phyloP scores from a whole-genome alignment of 148 eudicot genomes.

The Rhododendron griersonianum region DNA sequence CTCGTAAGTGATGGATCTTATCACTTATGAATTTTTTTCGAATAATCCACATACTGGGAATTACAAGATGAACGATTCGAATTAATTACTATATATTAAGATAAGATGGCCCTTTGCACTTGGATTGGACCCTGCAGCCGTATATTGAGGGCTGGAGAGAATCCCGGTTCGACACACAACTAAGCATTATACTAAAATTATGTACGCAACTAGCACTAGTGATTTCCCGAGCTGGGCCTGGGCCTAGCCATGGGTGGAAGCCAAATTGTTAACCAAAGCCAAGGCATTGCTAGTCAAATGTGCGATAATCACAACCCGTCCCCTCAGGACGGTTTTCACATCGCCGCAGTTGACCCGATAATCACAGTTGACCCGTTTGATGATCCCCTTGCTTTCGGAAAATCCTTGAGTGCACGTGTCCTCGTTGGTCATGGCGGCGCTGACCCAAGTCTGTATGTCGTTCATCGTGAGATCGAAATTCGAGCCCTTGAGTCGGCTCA shows the following conservation, averaged over 20 bases:
- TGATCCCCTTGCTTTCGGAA: neutral
- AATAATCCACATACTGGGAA: neutral
- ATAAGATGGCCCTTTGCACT: neutral
- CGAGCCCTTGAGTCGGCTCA: constrained; percentile 9
- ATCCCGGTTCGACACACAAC: neutral
- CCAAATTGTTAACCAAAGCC: constrained; percentile 31
- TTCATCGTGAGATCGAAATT: constrained; percentile 13
- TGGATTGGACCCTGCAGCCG: neutral
- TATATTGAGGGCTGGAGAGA: neutral
- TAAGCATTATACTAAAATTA: neutral
- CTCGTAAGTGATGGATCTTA: neutral
- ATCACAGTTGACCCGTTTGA: too few species aligned
- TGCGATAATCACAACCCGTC: constrained; percentile 13
- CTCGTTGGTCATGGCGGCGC: constrained; percentile 36
- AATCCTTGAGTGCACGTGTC: constrained; percentile 35
- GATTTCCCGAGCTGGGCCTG: neutral
- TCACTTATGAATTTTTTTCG: neutral
- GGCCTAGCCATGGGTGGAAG: constrained; percentile 18
- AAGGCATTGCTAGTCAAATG: constrained; percentile 40
- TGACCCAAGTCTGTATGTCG: constrained; percentile 41
- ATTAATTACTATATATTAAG: too few species aligned
- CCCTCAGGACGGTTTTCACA: constrained; percentile 21
- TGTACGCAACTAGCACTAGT: neutral
- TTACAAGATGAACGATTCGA: neutral
- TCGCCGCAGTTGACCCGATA: neutral